Evolutionary conservation across 2,329 filamentous ascomycete genomes (phyloP), one percentile per base, ranked within the genome.

Genomic region (Aspergillus nomiae): DNA sequence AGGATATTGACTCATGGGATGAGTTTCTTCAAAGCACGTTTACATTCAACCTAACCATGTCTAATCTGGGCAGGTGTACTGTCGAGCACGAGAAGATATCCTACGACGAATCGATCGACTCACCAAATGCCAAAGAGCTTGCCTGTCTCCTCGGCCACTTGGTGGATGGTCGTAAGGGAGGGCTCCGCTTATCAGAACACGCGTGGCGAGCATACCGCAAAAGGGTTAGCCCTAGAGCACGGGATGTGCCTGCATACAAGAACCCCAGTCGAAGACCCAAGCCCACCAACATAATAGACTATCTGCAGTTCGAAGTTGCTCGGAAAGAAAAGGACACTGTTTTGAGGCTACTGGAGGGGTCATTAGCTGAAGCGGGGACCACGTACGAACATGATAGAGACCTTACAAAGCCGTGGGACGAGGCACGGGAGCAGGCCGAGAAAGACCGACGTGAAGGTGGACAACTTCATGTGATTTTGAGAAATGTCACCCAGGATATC

Each of bases 31-130:
- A 71, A 36, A 75, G 77, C 21, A 76, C 76, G 1, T 82, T 87
- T 55, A 69, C 73, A 3, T 86, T 86, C 66, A 83, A 84, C 26
- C 72, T 78, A 8, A 73, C 74, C 1, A 69, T 78, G 3, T 82
- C 80, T 7, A 71, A 83, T 24, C 80, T 89, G 9, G 87, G 87
- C 0, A 67, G 71, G 0, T 86, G 83, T 43, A 87, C 86, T 0
- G 73, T 76, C 1, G 79, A 82, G 46, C 80, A 84, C 54, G 83
- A 86, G 57, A 81, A 78, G 28, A 70, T 84, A 0, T 79, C 80
- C 0, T 89, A 89, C 63, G 84, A 85, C 57, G 83, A 84, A 45
- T 76, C 73, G 1, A 75, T 83, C 21, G 65, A 73, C 41, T 73
- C 70, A 14, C 28, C 60, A 0, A 67, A 68, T 1, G 78, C 80